Conservation (phyloP, 2,329 filamentous ascomycete genomes). For the Cladorrhinum sp. region DNA sequence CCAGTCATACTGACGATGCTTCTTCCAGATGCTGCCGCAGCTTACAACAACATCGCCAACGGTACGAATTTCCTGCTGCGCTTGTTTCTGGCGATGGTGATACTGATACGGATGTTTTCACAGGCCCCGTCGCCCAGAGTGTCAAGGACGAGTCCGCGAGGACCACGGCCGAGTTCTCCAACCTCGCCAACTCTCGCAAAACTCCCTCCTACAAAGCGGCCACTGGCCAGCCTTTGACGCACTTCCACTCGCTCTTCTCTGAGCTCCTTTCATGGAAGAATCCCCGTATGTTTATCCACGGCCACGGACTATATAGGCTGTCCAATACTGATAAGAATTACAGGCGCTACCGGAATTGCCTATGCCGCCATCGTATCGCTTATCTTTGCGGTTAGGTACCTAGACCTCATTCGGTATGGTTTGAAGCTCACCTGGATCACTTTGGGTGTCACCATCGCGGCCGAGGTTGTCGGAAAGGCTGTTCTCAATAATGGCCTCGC, state of each 20-base stretch:
- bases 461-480: conserved; percentile 60
- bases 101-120: conserved; percentile 18
- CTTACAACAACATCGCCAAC: conserved; percentile 46
- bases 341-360: conserved; percentile 63
- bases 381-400: conserved; percentile 63
- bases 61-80: conserved; percentile 34
- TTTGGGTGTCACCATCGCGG: conserved; percentile 57
- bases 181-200: conserved; percentile 55
- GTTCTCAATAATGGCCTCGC: conserved; percentile 60
- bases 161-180: conserved; percentile 54
- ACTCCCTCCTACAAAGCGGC: conserved; percentile 53
- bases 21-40: conserved; percentile 46
- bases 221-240: conserved; percentile 61
- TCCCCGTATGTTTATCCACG: conserved; percentile 50
- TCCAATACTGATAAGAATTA: conserved; percentile 28
- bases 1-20: conserved; percentile 33
- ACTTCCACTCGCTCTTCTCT: conserved; percentile 69
- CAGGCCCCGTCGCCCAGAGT: conserved; percentile 59
- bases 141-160: conserved; percentile 55
- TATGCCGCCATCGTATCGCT: conserved; percentile 55
- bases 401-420: conserved; percentile 62
- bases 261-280: conserved; percentile 68
- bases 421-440: conserved; percentile 65
- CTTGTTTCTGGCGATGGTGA: neutral
- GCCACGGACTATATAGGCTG: neutral